Evolutionary conservation across 1,139 yeast species (phyloP).

Genomic region (Sporopachydermia cereana): DNA sequence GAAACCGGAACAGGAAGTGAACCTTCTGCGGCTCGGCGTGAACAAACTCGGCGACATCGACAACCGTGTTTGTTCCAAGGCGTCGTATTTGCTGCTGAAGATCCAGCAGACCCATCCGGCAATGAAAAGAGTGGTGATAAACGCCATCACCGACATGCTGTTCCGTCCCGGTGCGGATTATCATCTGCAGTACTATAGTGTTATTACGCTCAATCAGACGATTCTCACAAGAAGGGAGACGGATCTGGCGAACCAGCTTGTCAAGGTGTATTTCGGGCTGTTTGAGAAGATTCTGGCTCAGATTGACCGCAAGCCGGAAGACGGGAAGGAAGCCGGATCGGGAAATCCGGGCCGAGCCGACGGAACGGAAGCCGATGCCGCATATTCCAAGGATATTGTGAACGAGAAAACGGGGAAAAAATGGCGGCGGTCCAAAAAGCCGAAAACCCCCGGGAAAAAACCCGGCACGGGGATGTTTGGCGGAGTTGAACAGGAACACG

Average conservation of each 20-base stretch:
- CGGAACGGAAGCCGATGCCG: slow-evolving; percentile 27
- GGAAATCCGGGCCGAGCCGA: slow-evolving; percentile 16
- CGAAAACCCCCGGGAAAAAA: slow-evolving; percentile 27
- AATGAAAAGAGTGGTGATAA: slow-evolving; percentile 74
- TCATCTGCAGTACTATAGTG: slow-evolving; percentile 80
- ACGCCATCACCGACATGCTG: slow-evolving; percentile 68
- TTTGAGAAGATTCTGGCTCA: slow-evolving; percentile 75
- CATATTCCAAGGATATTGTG: slow-evolving; percentile 29
- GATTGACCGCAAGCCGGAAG: slow-evolving; percentile 39
- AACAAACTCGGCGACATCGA: slow-evolving; percentile 92
- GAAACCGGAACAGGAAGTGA: slow-evolving; percentile 96
- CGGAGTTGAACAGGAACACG: slow-evolving; percentile 51
- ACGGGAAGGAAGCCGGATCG: slow-evolving; percentile 23
- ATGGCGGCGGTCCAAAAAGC: slow-evolving; percentile 26
- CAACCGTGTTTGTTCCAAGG: slow-evolving; percentile 79
- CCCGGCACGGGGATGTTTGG: slow-evolving; percentile 64
- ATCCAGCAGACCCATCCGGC: slow-evolving; percentile 92
- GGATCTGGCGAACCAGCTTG: slow-evolving; percentile 66
- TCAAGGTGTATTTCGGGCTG: slow-evolving; percentile 74
- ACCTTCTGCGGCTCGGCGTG: slow-evolving; percentile 76
- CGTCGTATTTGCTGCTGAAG: slow-evolving; percentile 71
- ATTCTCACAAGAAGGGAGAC: slow-evolving; percentile 70
- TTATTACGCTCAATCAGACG: slow-evolving; percentile 85
- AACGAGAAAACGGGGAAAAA: slow-evolving; percentile 28
- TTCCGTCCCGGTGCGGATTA: slow-evolving; percentile 71